Conservation (phyloP, 129 eudicot species). For the Tagetes erecta region DNA sequence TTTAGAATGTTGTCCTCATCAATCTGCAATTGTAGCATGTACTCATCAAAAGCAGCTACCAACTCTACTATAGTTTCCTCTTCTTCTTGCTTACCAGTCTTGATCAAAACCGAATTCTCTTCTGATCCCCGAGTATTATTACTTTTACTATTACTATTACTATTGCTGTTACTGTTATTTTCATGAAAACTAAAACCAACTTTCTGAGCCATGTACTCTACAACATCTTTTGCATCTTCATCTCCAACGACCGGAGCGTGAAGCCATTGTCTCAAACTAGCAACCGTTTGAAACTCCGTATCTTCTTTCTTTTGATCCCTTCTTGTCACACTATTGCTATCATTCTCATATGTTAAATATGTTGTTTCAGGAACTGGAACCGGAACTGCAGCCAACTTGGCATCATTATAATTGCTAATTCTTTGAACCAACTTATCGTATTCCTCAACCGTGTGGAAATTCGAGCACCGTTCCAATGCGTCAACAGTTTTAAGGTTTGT, state of each 20-base stretch:
- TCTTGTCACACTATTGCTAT: background rate
- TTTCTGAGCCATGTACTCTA: background rate
- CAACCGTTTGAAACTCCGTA: constrained; percentile 30
- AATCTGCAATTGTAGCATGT: constrained; percentile 24
- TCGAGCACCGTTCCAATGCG: constrained; percentile 10
- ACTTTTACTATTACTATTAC: background rate
- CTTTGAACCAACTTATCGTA: constrained; percentile 20
- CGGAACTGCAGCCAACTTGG: background rate
- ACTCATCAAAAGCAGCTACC: constrained; percentile 29
- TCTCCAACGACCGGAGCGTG: constrained; percentile 6
- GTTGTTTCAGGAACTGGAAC: background rate
- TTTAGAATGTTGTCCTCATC: constrained; percentile 24
- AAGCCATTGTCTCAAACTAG: constrained; percentile 33
- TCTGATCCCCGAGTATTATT: background rate
- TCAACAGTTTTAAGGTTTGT: background rate
- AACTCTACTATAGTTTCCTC: constrained; percentile 24
- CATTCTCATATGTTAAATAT: background rate
- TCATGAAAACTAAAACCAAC: constrained; percentile 20
- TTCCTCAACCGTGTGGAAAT: constrained; percentile 29
- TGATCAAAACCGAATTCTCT: background rate
- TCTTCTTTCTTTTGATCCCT: background rate
- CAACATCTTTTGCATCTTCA: background rate
- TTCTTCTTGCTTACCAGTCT: background rate
- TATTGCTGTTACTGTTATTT: background rate
- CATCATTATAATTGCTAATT: background rate